Evolutionary conservation across 2,329 filamentous ascomycete genomes (phyloP).

Genomic region (Hortaea sp.): DNA sequence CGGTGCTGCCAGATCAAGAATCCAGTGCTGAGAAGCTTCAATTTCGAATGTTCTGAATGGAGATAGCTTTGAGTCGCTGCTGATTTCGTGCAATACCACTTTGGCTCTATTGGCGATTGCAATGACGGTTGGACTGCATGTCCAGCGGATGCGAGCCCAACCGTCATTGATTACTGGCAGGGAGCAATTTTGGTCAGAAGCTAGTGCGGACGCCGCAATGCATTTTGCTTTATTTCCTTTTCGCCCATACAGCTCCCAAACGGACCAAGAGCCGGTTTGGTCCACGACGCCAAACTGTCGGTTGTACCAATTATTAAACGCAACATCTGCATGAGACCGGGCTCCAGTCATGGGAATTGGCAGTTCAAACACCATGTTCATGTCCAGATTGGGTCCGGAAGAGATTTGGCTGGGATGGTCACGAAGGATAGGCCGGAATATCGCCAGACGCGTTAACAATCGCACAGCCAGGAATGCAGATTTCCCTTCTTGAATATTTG

Average conservation of each 20-base stretch:
- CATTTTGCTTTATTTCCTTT: slow-evolving; percentile 4
- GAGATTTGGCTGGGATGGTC: slow-evolving; percentile 4
- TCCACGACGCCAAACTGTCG: slow-evolving; percentile 59
- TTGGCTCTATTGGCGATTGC: slow-evolving; percentile 41
- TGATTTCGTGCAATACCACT: not conserved
- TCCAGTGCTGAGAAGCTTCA: slow-evolving; percentile 31
- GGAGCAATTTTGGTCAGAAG: not conserved
- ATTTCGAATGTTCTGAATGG: not conserved
- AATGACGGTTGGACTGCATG: slow-evolving; percentile 37
- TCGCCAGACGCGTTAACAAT: slow-evolving; percentile 32
- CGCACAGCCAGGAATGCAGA: slow-evolving; percentile 42
- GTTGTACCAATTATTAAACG: slow-evolving; percentile 52
- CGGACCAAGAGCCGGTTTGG: slow-evolving; percentile 53
- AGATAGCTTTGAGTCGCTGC: not conserved
- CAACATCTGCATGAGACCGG: slow-evolving; percentile 49
- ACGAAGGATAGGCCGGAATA: slow-evolving; percentile 37
- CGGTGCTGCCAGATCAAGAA: slow-evolving; percentile 48
- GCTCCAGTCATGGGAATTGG: slow-evolving; percentile 44
- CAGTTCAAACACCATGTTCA: slow-evolving; percentile 48
- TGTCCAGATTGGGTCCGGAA: slow-evolving; percentile 43
- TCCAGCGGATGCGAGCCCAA: slow-evolving; percentile 43
- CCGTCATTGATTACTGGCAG: slow-evolving; percentile 31
- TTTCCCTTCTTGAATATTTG: slow-evolving; percentile 32
- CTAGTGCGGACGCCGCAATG: not conserved
- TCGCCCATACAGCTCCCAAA: slow-evolving; percentile 48